Percentiles rank a stretch among this genome's conserved stretches.
phyloP scores from a whole-genome alignment of 768 basidiomycete species.

The Galerina sulciceps region DNA sequence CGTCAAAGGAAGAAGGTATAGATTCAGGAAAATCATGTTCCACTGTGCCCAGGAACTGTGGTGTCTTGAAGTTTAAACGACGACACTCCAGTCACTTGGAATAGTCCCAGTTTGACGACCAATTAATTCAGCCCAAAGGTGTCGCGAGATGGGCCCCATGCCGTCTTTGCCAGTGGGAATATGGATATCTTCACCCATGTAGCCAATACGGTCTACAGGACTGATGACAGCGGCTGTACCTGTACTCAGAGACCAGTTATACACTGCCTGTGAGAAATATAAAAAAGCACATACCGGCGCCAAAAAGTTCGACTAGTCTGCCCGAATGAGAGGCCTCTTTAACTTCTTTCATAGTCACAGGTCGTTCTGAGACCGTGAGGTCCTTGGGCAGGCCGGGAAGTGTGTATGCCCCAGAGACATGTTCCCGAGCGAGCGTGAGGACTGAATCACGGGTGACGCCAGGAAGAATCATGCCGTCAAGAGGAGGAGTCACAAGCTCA shows the following conservation, averaged over 20 bases:
- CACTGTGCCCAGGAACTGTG: too few species aligned
- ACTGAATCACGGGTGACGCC: slow-evolving; percentile 91
- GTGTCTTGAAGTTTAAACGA: slow-evolving; percentile 8
- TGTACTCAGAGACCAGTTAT: slow-evolving; percentile 33
- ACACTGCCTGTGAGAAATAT: not conserved
- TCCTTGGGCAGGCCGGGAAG: slow-evolving; percentile 58
- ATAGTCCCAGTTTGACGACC: slow-evolving; percentile 83
- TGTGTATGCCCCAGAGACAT: slow-evolving; percentile 47
- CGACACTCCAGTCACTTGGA: slow-evolving; percentile 79
- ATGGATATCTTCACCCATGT: slow-evolving; percentile 61
- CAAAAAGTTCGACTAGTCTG: slow-evolving; percentile 79
- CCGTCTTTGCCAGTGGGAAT: slow-evolving; percentile 73
- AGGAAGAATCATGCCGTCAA: slow-evolving; percentile 92
- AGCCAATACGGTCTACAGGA: slow-evolving; percentile 75
- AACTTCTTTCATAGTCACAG: slow-evolving; percentile 79
- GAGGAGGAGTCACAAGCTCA: slow-evolving; percentile 86
- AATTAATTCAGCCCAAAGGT: slow-evolving; percentile 72
- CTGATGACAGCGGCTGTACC: slow-evolving; percentile 83
- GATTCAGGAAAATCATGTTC: too few species aligned
- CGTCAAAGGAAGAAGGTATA: too few species aligned
- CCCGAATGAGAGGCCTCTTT: slow-evolving; percentile 61
- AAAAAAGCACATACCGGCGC: slow-evolving; percentile 57
- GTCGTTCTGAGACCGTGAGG: slow-evolving; percentile 66
- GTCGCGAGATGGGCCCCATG: slow-evolving; percentile 79
- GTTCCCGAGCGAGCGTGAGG: slow-evolving; percentile 69